Base-by-base conservation (phyloP, 2,329 filamentous ascomycete genomes). In the Penicillium vulpinum region DNA sequence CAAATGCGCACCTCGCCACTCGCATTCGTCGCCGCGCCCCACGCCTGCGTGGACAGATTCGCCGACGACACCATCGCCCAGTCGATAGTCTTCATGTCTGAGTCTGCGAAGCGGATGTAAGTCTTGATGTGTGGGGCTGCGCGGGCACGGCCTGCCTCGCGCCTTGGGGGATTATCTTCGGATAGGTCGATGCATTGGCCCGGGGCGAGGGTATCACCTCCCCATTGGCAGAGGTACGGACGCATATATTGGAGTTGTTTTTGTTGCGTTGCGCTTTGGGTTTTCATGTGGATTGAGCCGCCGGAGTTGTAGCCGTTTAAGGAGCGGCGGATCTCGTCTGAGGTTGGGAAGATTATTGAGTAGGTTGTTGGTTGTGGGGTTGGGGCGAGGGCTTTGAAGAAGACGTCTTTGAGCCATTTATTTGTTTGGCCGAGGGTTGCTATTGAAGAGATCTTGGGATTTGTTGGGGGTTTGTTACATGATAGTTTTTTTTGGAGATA, bases 101-200 rank as follows among this genome's bases (percentile, higher is more conserved):
- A 35, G 48, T 78, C 70, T 0, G 72, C 62, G 65, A 82, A 92
- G 5, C 89, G 85, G 43, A 92, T 86, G 67, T 94, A 96, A 0
- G 91, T 96, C 72, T 96, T 96, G 70, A 96, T 89, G 65, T 96
- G 92, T 0, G 92, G 92, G 0, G 91, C 90, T 18, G 91, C 91
- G 29, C 85, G 81, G 46, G 84, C 79, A 52, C 89, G 80, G 1
- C 87, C 86, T 9, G 84, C 83, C 58, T 88, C 80, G 6, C 67
- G 69, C 26, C 49, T 62, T 15, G 28, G 16, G 10, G 49, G 43
- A 13, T 29, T 35, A 2, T 62, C 56, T 57, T 56, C 54, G 21
- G 47, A 60, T 28, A 40, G 31, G 21, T 52, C 64, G 40, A 56
- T 57, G 21, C 50, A 55, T n/a, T 56, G 44, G 9, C 56, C 51